These are phyloP conservation scores for Phytomonas sp. DNA, from an alignment of 208 protist genomes.

Conservation along the genomic window DNA sequence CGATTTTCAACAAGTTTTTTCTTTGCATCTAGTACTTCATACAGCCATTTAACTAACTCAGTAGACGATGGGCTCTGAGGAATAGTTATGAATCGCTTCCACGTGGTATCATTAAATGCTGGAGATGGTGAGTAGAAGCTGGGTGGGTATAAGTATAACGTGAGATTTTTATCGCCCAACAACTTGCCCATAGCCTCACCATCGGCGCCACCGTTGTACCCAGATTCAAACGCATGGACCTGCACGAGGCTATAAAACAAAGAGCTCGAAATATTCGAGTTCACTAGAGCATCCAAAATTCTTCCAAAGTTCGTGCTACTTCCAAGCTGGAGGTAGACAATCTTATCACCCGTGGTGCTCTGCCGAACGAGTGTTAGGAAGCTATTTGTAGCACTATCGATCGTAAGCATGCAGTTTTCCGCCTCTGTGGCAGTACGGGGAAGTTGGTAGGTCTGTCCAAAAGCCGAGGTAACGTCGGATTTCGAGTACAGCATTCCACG, in stretches of 20 bases:
- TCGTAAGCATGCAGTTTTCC: not conserved
- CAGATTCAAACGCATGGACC: not conserved
- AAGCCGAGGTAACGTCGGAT: not conserved
- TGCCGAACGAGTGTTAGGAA: not conserved
- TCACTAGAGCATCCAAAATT: not conserved
- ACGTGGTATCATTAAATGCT: not conserved
- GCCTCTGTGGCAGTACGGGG: not conserved
- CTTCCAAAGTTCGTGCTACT: not conserved
- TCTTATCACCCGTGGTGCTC: not conserved
- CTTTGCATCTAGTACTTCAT: not conserved
- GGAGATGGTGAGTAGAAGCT: not conserved
- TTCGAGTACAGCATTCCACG: conserved; percentile 1
- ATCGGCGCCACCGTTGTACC: not conserved
- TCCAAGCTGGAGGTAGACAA: not conserved
- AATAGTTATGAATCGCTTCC: not conserved
- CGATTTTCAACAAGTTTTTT: not conserved
- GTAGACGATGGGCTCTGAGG: not conserved
- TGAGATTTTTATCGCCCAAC: not conserved
- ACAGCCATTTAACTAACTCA: not conserved
- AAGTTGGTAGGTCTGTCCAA: not conserved
- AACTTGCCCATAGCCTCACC: not conserved
- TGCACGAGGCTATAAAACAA: not conserved
- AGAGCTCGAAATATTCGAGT: not conserved
- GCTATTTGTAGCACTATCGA: not conserved
- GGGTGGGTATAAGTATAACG: not conserved